Conservation (phyloP, 2,329 filamentous ascomycete genomes). For the Colletotrichum navitas region DNA sequence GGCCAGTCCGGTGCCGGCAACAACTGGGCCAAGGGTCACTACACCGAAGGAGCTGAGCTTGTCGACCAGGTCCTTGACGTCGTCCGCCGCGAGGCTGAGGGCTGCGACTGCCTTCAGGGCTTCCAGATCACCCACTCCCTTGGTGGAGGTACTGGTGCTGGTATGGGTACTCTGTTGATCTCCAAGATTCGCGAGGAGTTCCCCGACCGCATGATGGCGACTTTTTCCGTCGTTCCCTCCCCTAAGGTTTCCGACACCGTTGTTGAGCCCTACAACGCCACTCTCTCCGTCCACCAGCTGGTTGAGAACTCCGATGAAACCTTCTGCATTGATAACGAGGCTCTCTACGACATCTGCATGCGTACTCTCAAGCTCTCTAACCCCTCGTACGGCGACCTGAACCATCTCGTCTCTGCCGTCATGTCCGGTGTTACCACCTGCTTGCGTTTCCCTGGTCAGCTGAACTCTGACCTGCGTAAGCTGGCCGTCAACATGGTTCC, state of each 20-base stretch:
- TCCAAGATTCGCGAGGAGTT: slow-evolving; percentile 99
- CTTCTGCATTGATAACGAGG: slow-evolving; percentile 99
- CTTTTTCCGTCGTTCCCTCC: slow-evolving; percentile 98
- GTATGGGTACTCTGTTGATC: slow-evolving; percentile 99
- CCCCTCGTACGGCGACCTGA: slow-evolving; percentile 98
- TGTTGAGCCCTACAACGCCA: slow-evolving; percentile 99
- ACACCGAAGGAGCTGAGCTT: slow-evolving; percentile 99
- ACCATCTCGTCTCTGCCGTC: slow-evolving; percentile 99
- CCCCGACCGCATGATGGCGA: slow-evolving; percentile 99
- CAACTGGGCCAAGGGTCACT: slow-evolving; percentile 99
- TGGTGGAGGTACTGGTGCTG: slow-evolving; percentile 99
- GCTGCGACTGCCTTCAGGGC: slow-evolving; percentile 99
- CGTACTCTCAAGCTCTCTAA: slow-evolving; percentile 98
- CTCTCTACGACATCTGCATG: slow-evolving; percentile 99
- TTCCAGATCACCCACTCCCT: slow-evolving; percentile 99
- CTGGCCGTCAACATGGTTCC: slow-evolving; percentile 99
- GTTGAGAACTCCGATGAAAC: slow-evolving; percentile 99
- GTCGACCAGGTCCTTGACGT: slow-evolving; percentile 99
- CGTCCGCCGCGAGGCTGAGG: slow-evolving; percentile 97
- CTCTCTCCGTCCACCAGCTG: slow-evolving; percentile 97
- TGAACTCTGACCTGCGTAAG: slow-evolving; percentile 99
- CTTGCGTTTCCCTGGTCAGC: slow-evolving; percentile 98
- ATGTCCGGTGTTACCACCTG: slow-evolving; percentile 99
- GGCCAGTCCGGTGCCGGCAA: slow-evolving; percentile 99
- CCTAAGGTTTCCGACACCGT: slow-evolving; percentile 99